Percentiles rank a stretch among this genome's conserved stretches.
Conservation (phyloP, 2,329 filamentous ascomycete species). For the Diaporthe sp. region DNA sequence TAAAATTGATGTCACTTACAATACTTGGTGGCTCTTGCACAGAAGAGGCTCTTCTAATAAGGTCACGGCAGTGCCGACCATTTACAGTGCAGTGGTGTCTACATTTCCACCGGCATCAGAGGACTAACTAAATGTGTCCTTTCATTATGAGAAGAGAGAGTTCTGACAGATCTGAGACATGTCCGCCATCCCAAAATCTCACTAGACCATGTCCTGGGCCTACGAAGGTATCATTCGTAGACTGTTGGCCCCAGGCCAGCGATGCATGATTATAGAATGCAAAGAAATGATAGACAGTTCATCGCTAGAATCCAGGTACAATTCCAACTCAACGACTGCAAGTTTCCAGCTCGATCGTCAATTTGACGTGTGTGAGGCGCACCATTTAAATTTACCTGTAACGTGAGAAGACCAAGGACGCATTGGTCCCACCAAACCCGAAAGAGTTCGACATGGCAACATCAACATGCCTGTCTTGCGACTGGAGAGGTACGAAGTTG, state of each 20-base stretch:
- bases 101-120: not conserved
- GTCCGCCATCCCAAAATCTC: not conserved
- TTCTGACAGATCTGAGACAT: not conserved
- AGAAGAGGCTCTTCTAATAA: not conserved
- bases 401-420: constrained; percentile 79
- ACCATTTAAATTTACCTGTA: constrained; percentile 2
- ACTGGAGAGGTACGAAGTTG: constrained; percentile 82
- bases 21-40: too few relatives aligned
- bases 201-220: not conserved
- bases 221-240: not conserved
- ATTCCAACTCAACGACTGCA: not conserved
- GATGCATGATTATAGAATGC: not conserved
- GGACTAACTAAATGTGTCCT: too few relatives aligned
- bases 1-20: not conserved
- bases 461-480: constrained; percentile 77
- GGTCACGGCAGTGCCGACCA: not conserved
- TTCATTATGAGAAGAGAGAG: not conserved
- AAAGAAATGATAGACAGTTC: not conserved
- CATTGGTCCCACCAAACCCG: constrained; percentile 97
- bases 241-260: too few relatives aligned
- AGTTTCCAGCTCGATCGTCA: not conserved
- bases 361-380: not conserved
- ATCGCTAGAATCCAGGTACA: not conserved
- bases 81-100: not conserved
- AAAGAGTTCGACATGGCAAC: constrained; percentile 95